Percentiles rank a stretch among this genome's conserved stretches.
Evolutionary conservation across 2,329 filamentous ascomycete species (phyloP).

Genomic region (Talaromyces sp.): DNA sequence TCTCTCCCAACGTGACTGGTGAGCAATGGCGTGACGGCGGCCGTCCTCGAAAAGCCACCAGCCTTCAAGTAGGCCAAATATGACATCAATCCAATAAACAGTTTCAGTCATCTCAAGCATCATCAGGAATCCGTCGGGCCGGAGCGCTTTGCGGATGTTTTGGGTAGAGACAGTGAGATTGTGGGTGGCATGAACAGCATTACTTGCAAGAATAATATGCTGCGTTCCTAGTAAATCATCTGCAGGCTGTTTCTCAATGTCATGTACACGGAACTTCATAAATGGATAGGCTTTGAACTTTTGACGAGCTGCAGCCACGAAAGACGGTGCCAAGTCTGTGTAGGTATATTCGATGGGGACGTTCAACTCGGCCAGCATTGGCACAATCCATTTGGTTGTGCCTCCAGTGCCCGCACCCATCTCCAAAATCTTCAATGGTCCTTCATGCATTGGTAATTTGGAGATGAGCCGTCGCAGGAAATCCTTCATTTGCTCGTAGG

Average conservation of each 20-base stretch:
- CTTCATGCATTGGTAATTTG: background rate
- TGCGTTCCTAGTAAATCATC: constrained; percentile 31
- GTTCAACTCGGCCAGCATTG: constrained; percentile 21
- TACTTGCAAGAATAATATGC: constrained; percentile 31
- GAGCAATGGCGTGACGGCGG: constrained; percentile 20
- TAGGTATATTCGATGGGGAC: constrained; percentile 25
- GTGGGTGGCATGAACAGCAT: constrained; percentile 31
- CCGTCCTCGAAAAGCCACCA: constrained; percentile 39
- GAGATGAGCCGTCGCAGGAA: background rate
- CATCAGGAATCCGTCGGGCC: constrained; percentile 44
- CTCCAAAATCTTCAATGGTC: constrained; percentile 27
- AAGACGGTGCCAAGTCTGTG: constrained; percentile 23
- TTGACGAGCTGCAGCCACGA: constrained; percentile 7
- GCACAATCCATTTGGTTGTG: constrained; percentile 30
- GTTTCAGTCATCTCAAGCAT: constrained; percentile 37
- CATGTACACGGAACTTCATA: constrained; percentile 24
- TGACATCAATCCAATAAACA: constrained; percentile 28
- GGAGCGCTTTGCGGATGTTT: constrained; percentile 25
- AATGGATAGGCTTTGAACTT: background rate
- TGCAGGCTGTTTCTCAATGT: constrained; percentile 25
- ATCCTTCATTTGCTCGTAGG: constrained; percentile 24
- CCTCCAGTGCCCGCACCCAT: constrained; percentile 38
- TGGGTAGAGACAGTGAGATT: constrained; percentile 18
- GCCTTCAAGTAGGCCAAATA: constrained; percentile 36
- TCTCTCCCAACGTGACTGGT: constrained; percentile 18